Evolutionary conservation across 2,329 filamentous ascomycete species (phyloP), one percentile per base, ranked within the genome.

Genomic region (Botrytis cinerea): DNA sequence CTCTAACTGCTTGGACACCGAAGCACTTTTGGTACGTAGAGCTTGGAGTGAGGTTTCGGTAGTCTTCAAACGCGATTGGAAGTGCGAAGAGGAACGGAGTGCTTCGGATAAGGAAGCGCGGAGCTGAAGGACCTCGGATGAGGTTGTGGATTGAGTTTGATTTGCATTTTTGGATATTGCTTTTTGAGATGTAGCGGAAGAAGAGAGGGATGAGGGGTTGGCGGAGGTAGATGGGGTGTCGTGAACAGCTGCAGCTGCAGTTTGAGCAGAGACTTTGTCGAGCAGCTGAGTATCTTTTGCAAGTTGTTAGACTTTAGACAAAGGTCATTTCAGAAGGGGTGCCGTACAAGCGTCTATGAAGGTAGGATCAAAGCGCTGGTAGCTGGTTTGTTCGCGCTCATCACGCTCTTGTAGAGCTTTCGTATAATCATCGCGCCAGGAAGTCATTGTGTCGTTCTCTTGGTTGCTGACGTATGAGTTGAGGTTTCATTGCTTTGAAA

Each of bases 381-480:
- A 84, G 78, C 90, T 89, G 73, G 85, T 86, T 79, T 89, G 87
- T 80, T 94, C 92, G 75, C 89, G 87, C 79, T 90, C 87, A 79
- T 93, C 93, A 76, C 90, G 86, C 79, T 92, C 90, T 78, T 90
- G 87, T 77, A 98, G 86, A 76, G 92, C 91, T 75, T 89, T 86
- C 75, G 93, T 86, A 82, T 97, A 98, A 79, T 97, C 92, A 77
- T 93, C 90, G 80, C 91, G 88, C 93, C 95, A 97, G 43, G 79
- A 78, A 77, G 77, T 70, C 79, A 80, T 80, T 68, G 71, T 78
- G 35, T 40, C 45, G 46, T 73, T 70, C 63, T 76, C 40, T 72
- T 61, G 62, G 61, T 48, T 59, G 46, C 57, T 74, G 60, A 62
- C 66, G 72, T 62, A 25, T 45, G 46, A 45, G 32, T 43, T 45